These are phyloP conservation scores for Xylariales sp. DNA, from an alignment of 2,329 filamentous ascomycete genomes.

Conservation along the genomic window DNA sequence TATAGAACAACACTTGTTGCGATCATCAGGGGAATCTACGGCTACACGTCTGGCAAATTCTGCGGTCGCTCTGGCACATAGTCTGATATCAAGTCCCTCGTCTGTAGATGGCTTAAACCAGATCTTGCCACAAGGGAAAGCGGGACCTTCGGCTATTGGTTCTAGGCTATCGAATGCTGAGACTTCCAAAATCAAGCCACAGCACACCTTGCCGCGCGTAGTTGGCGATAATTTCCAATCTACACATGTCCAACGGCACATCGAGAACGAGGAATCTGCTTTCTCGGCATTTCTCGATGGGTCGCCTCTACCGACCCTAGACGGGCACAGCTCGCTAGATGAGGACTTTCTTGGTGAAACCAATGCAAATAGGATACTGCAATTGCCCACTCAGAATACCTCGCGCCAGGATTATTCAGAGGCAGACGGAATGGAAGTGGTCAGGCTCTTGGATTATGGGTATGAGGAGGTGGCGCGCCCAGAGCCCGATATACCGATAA, in stretches of 20 bases:
- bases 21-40: constrained; percentile 7
- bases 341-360: constrained; percentile 7
- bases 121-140: constrained; percentile 2
- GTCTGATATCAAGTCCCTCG: constrained; percentile 15
- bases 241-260: constrained; percentile 20
- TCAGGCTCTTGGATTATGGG: constrained; percentile 17
- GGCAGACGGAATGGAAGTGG: constrained; percentile 21
- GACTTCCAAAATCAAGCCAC: background rate
- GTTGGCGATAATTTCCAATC: constrained; percentile 19
- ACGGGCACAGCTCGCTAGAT: constrained; percentile 13
- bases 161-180: constrained; percentile 6
- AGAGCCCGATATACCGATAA: constrained; percentile 12
- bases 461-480: constrained; percentile 14
- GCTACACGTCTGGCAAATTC: constrained; percentile 17
- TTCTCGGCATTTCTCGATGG: constrained; percentile 32
- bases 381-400: background rate
- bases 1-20: background rate
- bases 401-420: constrained; percentile 4
- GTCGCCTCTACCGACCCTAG: constrained; percentile 13
- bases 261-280: constrained; percentile 24
- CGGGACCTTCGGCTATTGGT: constrained; percentile 1
- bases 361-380: background rate
- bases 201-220: background rate
- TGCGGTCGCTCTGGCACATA: constrained; percentile 14
- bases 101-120: constrained; percentile 4